Conservation (phyloP, 129 eudicot genomes). For the Apium graveolens region DNA sequence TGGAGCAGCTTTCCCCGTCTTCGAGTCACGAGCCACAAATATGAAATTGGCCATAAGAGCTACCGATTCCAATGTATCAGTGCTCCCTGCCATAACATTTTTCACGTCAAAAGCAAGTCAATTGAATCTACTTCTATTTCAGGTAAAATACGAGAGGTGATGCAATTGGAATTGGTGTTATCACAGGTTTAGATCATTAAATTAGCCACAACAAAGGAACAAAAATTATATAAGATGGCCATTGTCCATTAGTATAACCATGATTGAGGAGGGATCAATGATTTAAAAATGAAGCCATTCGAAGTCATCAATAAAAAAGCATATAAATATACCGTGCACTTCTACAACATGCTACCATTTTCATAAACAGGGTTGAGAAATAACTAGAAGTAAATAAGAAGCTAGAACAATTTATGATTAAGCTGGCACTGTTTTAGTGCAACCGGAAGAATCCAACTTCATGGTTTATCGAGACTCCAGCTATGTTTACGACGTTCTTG, state of each 20-base stretch:
- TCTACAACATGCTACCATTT: background rate
- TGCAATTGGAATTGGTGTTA: background rate
- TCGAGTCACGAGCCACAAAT: constrained; percentile 94
- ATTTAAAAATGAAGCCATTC: background rate
- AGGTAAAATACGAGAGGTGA: background rate
- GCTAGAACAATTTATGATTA: background rate
- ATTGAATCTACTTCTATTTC: background rate
- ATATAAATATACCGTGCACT: background rate
- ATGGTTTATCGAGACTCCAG: background rate
- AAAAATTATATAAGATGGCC: background rate
- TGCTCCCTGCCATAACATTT: constrained; percentile 30
- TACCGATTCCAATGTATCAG: constrained; percentile 41
- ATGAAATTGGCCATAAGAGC: constrained; percentile 90
- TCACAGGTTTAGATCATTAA: background rate
- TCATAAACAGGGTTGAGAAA: background rate
- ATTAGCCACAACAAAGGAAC: background rate
- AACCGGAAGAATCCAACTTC: background rate
- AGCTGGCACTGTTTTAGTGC: background rate
- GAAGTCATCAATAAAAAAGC: background rate
- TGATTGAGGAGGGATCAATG: background rate
- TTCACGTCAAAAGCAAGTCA: constrained; percentile 4
- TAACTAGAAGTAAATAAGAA: background rate
- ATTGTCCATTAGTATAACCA: background rate
- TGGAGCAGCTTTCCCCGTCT: constrained; percentile 86
- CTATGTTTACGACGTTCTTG: background rate